Percentiles rank a stretch among this genome's conserved stretches.
Conservation (phyloP, 805 yeast genomes). For the Naumovozyma dairenensis region DNA sequence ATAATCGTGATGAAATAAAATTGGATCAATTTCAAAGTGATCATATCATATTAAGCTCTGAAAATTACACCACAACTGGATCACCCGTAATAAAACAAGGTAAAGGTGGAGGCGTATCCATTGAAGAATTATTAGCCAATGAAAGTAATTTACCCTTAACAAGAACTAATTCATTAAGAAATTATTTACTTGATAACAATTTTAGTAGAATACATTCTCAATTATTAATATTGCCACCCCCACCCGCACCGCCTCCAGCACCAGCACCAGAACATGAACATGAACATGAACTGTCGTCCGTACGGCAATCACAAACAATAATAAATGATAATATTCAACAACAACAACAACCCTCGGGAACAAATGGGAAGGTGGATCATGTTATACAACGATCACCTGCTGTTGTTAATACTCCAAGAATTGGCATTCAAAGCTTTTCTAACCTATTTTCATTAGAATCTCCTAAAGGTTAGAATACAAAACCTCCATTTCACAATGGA, state of each 20-base stretch:
- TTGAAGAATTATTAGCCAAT: background rate
- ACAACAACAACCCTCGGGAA: background rate
- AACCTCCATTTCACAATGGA: too few relatives aligned
- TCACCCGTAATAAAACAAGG: background rate
- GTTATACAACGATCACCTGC: too few relatives aligned
- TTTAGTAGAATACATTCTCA: background rate
- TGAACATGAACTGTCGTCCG: background rate
- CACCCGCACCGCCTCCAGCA: constrained; percentile 1
- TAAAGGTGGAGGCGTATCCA: background rate
- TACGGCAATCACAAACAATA: background rate
- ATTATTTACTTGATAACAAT: background rate
- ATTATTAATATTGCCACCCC: background rate
- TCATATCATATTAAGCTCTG: background rate
- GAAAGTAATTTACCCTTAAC: background rate
- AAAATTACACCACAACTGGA: background rate
- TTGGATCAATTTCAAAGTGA: too few relatives aligned
- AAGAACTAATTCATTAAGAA: background rate
- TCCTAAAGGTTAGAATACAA: too few relatives aligned
- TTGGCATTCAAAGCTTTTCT: too few relatives aligned
- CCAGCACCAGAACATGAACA: background rate
- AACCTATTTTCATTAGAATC: too few relatives aligned
- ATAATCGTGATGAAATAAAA: background rate
- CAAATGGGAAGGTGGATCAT: too few relatives aligned
- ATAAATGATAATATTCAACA: background rate
- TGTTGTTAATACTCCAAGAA: too few relatives aligned